These are phyloP conservation scores for Actinidia arguta DNA, from an alignment of 179 eudicot species.

Conservation along the genomic window DNA sequence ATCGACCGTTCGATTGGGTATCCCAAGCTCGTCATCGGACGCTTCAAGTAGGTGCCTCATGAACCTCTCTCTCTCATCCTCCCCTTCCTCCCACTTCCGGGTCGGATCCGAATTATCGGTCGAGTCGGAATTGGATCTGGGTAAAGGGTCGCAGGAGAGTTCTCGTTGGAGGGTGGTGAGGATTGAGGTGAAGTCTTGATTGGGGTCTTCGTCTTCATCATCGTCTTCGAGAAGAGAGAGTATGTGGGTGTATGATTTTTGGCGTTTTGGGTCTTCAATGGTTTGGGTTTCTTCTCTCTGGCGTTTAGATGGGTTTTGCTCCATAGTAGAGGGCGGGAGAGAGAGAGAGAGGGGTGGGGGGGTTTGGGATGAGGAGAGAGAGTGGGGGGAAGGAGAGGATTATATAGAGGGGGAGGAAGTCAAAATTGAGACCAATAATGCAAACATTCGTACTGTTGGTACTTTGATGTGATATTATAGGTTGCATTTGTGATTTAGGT, in stretches of 20 bases:
- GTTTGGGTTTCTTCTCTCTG: slow-evolving; percentile 44
- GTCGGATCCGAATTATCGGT: slow-evolving; percentile 20
- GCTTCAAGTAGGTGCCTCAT: slow-evolving; percentile 82
- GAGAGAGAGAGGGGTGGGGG: not conserved
- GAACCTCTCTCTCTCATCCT: slow-evolving; percentile 42
- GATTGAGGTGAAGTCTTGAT: slow-evolving; percentile 56
- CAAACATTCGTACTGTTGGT: too few relatives aligned
- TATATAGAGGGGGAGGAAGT: too few relatives aligned
- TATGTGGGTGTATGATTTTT: slow-evolving; percentile 49
- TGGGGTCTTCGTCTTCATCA: slow-evolving; percentile 44
- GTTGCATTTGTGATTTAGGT: too few relatives aligned
- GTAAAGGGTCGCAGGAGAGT: slow-evolving; percentile 30
- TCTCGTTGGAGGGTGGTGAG: slow-evolving; percentile 65
- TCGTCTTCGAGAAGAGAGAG: slow-evolving; percentile 62
- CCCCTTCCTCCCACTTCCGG: slow-evolving; percentile 19
- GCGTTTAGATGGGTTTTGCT: slow-evolving; percentile 44
- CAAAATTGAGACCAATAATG: too few relatives aligned
- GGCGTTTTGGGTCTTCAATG: slow-evolving; percentile 43
- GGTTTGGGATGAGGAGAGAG: not conserved
- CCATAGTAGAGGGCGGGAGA: slow-evolving; percentile 33
- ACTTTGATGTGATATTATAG: too few relatives aligned
- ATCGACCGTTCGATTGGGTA: too few relatives aligned
- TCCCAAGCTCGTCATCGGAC: too few relatives aligned
- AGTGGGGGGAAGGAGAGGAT: not conserved
- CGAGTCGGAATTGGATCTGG: not conserved